These are phyloP conservation scores for Striga asiatica DNA, from an alignment of 257 asterid species.

Conservation along the genomic window DNA sequence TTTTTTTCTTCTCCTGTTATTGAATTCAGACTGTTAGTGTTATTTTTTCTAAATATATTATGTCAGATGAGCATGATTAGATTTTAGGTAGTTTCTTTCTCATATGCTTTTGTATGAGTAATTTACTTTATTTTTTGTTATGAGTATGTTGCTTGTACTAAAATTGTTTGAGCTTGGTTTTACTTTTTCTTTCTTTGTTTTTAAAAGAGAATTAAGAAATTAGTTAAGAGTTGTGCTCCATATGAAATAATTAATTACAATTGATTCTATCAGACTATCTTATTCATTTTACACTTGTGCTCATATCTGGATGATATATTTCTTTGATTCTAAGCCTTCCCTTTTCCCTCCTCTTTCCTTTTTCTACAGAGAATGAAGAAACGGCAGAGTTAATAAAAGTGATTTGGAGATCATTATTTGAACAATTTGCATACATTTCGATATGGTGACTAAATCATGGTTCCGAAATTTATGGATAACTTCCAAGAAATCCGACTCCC, in stretches of 20 bases:
- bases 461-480: conserved; percentile 57
- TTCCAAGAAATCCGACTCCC: conserved; percentile 39
- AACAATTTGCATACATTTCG: neutral
- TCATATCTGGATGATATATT: conserved; percentile 2
- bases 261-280: no score
- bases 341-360: no score
- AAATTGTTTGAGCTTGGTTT: no score
- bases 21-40: no score
- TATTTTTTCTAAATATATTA: no score
- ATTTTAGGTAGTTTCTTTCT: neutral
- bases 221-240: no score
- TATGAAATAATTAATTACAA: no score
- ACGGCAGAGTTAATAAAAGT: conserved; percentile 19
- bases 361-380: conserved; percentile 13
- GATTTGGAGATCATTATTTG: conserved; percentile 12
- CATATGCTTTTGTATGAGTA: neutral
- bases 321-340: conserved; percentile 4
- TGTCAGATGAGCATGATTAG: neutral
- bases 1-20: neutral
- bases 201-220: no score
- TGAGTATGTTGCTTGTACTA: neutral
- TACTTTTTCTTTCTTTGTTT: no score
- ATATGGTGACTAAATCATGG: conserved; percentile 81
- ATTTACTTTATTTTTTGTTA: neutral
- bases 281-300: no score